phyloP scores from a whole-genome alignment of 2,329 filamentous ascomycete species.

The Fusarium haematococcum region DNA sequence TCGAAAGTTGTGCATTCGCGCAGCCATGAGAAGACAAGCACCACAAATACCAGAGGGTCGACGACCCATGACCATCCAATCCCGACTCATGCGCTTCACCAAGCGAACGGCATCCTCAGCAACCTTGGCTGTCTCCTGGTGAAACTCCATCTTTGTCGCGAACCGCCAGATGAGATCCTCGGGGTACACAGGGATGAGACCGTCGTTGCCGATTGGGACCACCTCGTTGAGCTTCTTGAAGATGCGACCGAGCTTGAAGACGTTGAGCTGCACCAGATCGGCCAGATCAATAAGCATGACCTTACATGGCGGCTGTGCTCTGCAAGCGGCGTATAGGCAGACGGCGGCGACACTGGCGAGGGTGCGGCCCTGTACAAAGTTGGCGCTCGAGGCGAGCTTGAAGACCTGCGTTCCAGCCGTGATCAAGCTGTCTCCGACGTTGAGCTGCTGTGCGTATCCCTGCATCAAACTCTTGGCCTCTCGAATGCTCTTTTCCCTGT shows the following conservation, averaged over 20 bases:
- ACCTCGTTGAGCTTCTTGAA: constrained; percentile 86
- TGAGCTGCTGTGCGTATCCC: constrained; percentile 70
- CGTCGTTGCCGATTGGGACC: constrained; percentile 75
- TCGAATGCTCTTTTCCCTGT: constrained; percentile 70
- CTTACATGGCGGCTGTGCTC: constrained; percentile 81
- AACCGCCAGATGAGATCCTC: constrained; percentile 94
- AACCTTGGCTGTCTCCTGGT: constrained; percentile 82
- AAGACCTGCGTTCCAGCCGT: constrained; percentile 79
- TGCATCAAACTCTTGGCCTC: constrained; percentile 70
- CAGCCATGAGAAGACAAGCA: constrained; percentile 92
- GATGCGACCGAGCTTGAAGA: constrained; percentile 89
- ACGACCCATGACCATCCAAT: constrained; percentile 97
- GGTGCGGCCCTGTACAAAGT: constrained; percentile 87
- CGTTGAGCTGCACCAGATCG: constrained; percentile 84
- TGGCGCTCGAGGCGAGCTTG: constrained; percentile 78
- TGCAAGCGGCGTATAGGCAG: constrained; percentile 89
- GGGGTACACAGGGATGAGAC: constrained; percentile 78
- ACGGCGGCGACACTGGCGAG: constrained; percentile 89
- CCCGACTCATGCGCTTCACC: constrained; percentile 91
- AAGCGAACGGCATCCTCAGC: constrained; percentile 89
- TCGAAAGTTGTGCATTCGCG: constrained; percentile 98
- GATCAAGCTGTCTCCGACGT: constrained; percentile 70
- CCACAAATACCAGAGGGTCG: constrained; percentile 94
- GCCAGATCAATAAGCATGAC: constrained; percentile 97
- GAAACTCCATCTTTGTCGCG: constrained; percentile 92